phyloP scores from a whole-genome alignment of 768 basidiomycete species.

The Pisolithus tinctorius region DNA sequence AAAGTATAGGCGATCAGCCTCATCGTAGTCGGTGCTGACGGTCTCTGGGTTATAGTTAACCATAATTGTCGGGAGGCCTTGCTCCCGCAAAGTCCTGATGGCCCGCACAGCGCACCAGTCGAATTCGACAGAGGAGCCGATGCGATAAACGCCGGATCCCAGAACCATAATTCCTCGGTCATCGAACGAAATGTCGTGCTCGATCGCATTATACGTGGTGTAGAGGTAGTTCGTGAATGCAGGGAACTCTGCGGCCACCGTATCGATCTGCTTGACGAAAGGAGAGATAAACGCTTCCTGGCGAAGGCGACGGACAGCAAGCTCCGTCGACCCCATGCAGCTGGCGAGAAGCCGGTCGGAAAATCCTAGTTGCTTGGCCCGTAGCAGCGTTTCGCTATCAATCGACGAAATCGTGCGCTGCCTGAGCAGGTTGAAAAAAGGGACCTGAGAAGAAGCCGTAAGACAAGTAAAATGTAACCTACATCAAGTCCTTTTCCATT shows the following conservation, averaged over 20 bases:
- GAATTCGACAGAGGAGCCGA: constrained; percentile 98
- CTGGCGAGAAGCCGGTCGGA: constrained; percentile 86
- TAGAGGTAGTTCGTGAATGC: constrained; percentile 99
- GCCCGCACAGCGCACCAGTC: constrained; percentile 99
- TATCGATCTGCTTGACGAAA: constrained; percentile 98
- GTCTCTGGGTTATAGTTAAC: constrained; percentile 99
- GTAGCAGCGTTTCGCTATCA: constrained; percentile 54
- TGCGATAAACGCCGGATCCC: constrained; percentile 97
- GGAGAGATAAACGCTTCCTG: constrained; percentile 79
- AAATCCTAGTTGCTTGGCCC: constrained; percentile 93
- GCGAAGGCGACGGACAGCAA: constrained; percentile 85
- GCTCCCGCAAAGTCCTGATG: constrained; percentile 92
- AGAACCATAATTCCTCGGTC: constrained; percentile 96
- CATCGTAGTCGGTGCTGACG: constrained; percentile 98
- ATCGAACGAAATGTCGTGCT: constrained; percentile 84
- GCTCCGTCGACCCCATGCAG: constrained; percentile 83
- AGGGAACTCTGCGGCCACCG: constrained; percentile 98
- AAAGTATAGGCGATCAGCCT: constrained; percentile 96
- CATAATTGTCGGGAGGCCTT: constrained; percentile 94
- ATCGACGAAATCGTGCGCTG: constrained; percentile 60
- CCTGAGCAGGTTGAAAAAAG: constrained; percentile 29
- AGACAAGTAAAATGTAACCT: constrained; percentile 23
- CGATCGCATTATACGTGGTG: constrained; percentile 94
- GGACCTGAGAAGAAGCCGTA: constrained; percentile 1
- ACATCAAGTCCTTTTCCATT: constrained; percentile 77